Evolutionary conservation across 305 asterid species (phyloP).

Genomic region (Fraxinus dipetala): DNA sequence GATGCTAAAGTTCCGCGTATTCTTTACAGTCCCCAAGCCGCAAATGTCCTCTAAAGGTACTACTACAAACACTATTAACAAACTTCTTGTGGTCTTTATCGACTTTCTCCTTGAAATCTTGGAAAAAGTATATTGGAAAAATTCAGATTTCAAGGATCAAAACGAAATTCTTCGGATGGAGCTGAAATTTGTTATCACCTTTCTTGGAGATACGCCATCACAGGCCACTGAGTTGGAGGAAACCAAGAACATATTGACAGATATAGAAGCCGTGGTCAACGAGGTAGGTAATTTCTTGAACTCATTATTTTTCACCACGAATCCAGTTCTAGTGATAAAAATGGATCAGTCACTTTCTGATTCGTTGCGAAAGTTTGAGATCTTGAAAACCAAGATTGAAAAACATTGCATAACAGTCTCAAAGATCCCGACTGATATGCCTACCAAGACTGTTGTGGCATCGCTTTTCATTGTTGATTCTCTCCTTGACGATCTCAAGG

Average conservation of each 20-base stretch:
- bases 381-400: neutral
- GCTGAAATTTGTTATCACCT: neutral
- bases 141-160: neutral
- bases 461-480: slow-evolving; percentile 1
- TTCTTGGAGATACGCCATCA: neutral
- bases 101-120: neutral
- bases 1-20: neutral
- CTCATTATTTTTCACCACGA: neutral
- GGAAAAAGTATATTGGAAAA: neutral
- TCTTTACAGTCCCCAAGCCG: neutral
- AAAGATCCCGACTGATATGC: neutral
- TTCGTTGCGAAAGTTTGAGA: neutral
- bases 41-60: neutral
- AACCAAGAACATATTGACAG: neutral
- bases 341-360: neutral
- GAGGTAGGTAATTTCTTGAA: neutral
- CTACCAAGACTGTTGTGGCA: neutral
- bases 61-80: neutral
- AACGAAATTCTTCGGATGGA: slow-evolving; percentile 10
- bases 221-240: neutral
- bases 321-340: neutral
- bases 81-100: neutral
- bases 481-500: neutral
- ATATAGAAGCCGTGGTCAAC: neutral
- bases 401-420: neutral